Conservation (phyloP, 768 basidiomycete genomes). For the Crepidotus variabilis region DNA sequence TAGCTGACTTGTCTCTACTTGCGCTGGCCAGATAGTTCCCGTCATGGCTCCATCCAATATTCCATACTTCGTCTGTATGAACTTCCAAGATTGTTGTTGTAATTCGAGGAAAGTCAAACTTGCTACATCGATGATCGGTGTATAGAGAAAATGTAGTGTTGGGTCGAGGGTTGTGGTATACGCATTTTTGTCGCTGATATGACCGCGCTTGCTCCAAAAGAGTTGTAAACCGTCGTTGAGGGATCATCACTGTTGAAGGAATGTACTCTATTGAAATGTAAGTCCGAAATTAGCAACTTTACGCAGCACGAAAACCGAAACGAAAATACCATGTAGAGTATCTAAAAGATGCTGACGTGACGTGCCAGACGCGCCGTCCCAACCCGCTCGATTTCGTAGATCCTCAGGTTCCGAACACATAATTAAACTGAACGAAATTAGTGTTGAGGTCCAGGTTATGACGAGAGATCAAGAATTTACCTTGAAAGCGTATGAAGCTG, state of each 20-base stretch:
- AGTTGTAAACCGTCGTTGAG: conserved; percentile 80
- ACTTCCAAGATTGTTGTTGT: conserved; percentile 84
- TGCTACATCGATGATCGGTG: conserved; percentile 79
- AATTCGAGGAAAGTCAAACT: conserved; percentile 76
- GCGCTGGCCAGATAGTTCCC: conserved; percentile 83
- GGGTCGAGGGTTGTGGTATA: conserved; percentile 79
- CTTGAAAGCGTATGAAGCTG: conserved; percentile 86
- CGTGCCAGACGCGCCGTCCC: conserved; percentile 84
- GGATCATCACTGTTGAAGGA: conserved; percentile 90
- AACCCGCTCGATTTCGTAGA: conserved; percentile 71
- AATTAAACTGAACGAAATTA: conserved; percentile 55
- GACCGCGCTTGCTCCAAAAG: conserved; percentile 82
- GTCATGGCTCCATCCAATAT: conserved; percentile 91
- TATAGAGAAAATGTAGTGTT: conserved; percentile 75
- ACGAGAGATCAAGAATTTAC: conserved; percentile 33
- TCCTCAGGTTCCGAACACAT: conserved; percentile 91
- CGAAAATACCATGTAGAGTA: conserved; percentile 69
- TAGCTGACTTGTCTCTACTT: conserved; percentile 81
- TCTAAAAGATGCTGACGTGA: conserved; percentile 77
- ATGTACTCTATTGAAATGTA: conserved; percentile 61
- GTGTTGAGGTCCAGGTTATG: conserved; percentile 10
- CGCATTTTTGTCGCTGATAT: conserved; percentile 76
- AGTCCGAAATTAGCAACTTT: conserved; percentile 4
- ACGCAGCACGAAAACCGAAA: conserved; percentile 1
- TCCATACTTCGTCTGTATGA: conserved; percentile 95